Conservation (phyloP, 2,329 filamentous ascomycete genomes). For the Gnomoniopsis sp. region DNA sequence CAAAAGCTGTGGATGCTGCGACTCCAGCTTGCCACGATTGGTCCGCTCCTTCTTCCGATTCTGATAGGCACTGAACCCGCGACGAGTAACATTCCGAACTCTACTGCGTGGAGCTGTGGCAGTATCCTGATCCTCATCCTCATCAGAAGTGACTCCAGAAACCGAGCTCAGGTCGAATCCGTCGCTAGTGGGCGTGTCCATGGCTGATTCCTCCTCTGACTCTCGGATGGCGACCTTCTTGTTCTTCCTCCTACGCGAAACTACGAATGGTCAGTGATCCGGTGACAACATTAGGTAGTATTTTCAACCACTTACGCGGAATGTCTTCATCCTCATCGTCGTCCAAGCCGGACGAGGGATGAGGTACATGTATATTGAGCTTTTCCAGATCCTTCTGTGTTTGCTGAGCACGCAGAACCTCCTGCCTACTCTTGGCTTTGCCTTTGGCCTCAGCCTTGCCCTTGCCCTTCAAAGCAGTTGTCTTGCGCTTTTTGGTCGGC, state of each 20-base stretch:
- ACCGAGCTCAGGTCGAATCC: not conserved
- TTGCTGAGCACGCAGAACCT: too few relatives aligned
- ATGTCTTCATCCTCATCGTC: not conserved
- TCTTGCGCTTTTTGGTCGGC: slow-evolving; percentile 15
- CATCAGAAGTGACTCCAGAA: slow-evolving; percentile 18
- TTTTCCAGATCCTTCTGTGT: too few relatives aligned
- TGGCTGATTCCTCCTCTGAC: not conserved
- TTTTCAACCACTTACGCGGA: slow-evolving; percentile 5
- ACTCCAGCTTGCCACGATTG: slow-evolving; percentile 49
- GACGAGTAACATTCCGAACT: slow-evolving; percentile 25
- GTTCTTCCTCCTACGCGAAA: not conserved
- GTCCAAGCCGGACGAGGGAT: not conserved
- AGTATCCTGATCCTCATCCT: slow-evolving; percentile 31
- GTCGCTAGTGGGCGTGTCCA: slow-evolving; percentile 4
- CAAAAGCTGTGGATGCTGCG: slow-evolving; percentile 8
- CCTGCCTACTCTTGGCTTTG: slow-evolving; percentile 11
- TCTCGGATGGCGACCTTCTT: not conserved
- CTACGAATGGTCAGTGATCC: not conserved
- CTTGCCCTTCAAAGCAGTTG: not conserved
- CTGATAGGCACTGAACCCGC: slow-evolving; percentile 28
- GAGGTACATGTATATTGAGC: too few relatives aligned
- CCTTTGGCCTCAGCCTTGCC: slow-evolving; percentile 1
- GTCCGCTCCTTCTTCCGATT: slow-evolving; percentile 29
- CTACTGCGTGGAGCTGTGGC: slow-evolving; percentile 12
- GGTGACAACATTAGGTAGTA: too few relatives aligned